Evolutionary conservation across 2,329 filamentous ascomycete genomes (phyloP).

Genomic region (Xylariaceae sp.): DNA sequence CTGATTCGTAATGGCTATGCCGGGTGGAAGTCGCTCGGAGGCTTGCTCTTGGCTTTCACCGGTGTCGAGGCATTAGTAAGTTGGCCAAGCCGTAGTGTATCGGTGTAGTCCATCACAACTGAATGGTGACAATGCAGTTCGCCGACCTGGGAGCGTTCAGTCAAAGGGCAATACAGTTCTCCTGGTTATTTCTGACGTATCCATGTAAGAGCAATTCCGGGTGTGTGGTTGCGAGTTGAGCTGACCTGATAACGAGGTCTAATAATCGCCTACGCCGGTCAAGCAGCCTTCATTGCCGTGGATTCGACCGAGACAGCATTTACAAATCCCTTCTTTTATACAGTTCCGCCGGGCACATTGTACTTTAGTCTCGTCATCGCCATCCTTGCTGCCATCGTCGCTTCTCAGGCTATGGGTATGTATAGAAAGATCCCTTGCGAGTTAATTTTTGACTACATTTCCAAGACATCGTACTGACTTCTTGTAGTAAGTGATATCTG

Average conservation of each 20-base stretch:
- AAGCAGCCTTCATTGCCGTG: conserved; percentile 2
- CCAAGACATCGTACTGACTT: too few species aligned
- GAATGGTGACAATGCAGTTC: not conserved
- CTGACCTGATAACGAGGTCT: conserved; percentile 1
- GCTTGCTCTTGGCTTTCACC: conserved; percentile 3
- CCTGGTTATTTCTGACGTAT: not conserved
- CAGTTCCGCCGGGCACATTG: conserved; percentile 2
- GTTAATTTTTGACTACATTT: too few species aligned
- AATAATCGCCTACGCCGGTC: conserved; percentile 2
- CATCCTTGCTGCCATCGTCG: conserved; percentile 4
- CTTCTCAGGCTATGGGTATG: conserved; percentile 6
- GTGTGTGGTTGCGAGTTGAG: not conserved
- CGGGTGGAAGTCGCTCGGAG: conserved; percentile 4
- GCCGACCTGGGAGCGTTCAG: conserved; percentile 6
- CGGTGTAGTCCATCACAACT: too few species aligned
- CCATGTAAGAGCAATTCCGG: not conserved
- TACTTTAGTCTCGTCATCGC: conserved; percentile 6
- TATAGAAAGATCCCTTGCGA: too few species aligned
- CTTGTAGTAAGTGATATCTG: too few species aligned
- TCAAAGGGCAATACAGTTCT: conserved; percentile 2
- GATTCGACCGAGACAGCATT: conserved; percentile 2
- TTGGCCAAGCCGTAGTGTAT: too few species aligned
- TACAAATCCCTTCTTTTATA: conserved; percentile 3
- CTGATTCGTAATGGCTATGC: conserved; percentile 3
- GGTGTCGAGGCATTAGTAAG: conserved; percentile 4